phyloP scores from a whole-genome alignment of 225 moss, liverwort and hornwort genomes.

The Pseudisothecium myosuroides region DNA sequence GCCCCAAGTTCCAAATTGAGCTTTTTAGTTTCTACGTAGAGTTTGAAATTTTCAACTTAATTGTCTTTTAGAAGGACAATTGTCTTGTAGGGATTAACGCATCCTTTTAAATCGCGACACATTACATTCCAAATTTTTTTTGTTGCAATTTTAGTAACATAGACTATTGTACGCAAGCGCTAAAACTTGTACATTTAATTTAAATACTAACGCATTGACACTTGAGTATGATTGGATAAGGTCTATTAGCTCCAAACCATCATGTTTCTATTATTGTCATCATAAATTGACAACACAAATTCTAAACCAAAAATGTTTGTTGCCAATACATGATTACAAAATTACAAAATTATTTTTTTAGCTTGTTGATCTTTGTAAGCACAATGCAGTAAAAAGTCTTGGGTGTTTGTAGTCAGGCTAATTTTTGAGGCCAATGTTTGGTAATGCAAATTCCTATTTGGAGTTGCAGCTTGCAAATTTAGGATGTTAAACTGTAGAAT shows the following conservation, averaged over 20 bases:
- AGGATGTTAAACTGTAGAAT: no score
- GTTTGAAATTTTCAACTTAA: no score
- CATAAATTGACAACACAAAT: not conserved
- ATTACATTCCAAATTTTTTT: not conserved
- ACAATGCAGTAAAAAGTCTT: not conserved
- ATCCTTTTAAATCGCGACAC: not conserved
- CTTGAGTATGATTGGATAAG: not conserved
- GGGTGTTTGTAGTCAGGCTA: no score
- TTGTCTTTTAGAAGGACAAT: not conserved
- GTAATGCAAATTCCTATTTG: no score
- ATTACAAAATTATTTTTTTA: fast-evolving
- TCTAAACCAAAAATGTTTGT: not conserved
- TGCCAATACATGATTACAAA: fast-evolving
- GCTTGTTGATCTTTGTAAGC: not conserved
- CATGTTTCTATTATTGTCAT: not conserved
- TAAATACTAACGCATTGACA: fast-evolving
- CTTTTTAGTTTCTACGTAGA: no score
- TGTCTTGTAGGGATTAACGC: not conserved
- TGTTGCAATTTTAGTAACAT: not conserved
- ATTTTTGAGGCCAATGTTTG: no score
- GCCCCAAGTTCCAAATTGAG: no score
- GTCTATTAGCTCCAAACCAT: no score
- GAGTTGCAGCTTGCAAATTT: no score
- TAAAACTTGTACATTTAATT: not conserved
- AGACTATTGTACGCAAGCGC: fast-evolving